Evolutionary conservation across 352 stramenopile species (phyloP), one percentile per base, ranked within the genome.

Genomic region (Globisporangium alternatum): DNA sequence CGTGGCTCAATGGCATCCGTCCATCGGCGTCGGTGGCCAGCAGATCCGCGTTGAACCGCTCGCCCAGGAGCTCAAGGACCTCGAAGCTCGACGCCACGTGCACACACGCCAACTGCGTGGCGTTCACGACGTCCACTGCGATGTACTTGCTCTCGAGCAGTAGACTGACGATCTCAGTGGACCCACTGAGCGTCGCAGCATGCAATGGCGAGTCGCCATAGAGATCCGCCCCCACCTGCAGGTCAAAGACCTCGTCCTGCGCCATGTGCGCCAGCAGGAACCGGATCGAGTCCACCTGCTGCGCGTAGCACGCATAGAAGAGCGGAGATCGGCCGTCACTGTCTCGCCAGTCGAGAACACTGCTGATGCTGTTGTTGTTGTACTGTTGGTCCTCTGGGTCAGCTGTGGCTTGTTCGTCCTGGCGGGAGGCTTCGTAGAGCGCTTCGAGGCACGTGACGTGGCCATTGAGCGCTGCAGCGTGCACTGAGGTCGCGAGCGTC

Each of bases 221-320:
- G 33, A 60, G 6, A 19, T 62, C 28, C 13, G n/a, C 5, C 37
- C 56, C 28, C 21, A 31, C 53, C 13, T 45, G 44, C 2, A 30
- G 54, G 19, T 64, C 62, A 31, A 63, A 58, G n/a, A 33, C n/a
- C 9, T 49, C 62, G 19, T 51, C 37, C 3, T 67, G 56, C 6
- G 45, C 31, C 58, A 56, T 45, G 22, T 47, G 30, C 12, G 55
- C 57, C 3, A 90, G n/a, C 1, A 92, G 53, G n/a, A 83, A 84
- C 25, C 51, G 56, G 2, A 86, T 72, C 17, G 64, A 76, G 9
- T 78, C 72, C 12, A 83, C 17, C 41, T 93, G 80, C 1, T 76
- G 68, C 0, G 81, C 72, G 55, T 88, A 91, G 44, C 81, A 89
- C 4, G 84, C 81, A 59, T 90, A 93, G 66, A 90, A 93, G 5